Evolutionary conservation across 371 early-diverging fungal genomes (phyloP).

Genomic region (Mucor sp.): DNA sequence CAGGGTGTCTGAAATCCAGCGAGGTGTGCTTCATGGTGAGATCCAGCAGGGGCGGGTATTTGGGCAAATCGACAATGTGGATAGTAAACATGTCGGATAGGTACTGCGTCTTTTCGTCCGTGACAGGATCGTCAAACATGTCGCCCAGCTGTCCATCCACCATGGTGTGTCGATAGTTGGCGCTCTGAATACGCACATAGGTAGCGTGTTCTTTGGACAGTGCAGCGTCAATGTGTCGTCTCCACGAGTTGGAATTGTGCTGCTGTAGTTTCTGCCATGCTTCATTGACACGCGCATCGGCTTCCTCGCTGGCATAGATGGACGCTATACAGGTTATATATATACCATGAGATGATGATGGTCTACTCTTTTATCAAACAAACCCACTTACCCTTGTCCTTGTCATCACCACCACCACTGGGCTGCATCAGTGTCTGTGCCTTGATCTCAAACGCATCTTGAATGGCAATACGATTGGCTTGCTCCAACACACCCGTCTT

Average conservation of each 20-base stretch:
- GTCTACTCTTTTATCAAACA: not conserved
- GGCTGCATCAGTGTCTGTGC: constrained; percentile 21
- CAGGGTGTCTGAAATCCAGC: constrained; percentile 31
- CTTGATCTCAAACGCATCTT: constrained; percentile 50
- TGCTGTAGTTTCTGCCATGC: constrained; percentile 8
- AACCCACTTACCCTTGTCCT: not conserved
- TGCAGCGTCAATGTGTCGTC: constrained; percentile 41
- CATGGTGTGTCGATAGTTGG: constrained; percentile 12
- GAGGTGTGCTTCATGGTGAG: constrained; percentile 26
- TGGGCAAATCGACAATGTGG: constrained; percentile 5
- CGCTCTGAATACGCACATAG: not conserved
- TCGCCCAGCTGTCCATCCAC: not conserved
- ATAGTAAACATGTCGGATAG: constrained; percentile 8
- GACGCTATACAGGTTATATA: not conserved
- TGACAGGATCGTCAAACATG: constrained; percentile 3
- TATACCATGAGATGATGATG: not conserved
- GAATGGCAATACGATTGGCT: constrained; percentile 39
- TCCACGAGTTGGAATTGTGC: constrained; percentile 35
- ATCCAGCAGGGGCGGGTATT: constrained; percentile 37
- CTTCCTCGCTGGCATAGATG: not conserved
- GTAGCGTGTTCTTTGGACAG: constrained; percentile 12
- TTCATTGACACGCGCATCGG: constrained; percentile 4
- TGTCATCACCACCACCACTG: not conserved
- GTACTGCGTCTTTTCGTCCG: not conserved
- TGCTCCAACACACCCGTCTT: constrained; percentile 50